These are phyloP conservation scores for Alternaria triticimaculans DNA, from an alignment of 2,329 filamentous ascomycete species.

Conservation along the genomic window DNA sequence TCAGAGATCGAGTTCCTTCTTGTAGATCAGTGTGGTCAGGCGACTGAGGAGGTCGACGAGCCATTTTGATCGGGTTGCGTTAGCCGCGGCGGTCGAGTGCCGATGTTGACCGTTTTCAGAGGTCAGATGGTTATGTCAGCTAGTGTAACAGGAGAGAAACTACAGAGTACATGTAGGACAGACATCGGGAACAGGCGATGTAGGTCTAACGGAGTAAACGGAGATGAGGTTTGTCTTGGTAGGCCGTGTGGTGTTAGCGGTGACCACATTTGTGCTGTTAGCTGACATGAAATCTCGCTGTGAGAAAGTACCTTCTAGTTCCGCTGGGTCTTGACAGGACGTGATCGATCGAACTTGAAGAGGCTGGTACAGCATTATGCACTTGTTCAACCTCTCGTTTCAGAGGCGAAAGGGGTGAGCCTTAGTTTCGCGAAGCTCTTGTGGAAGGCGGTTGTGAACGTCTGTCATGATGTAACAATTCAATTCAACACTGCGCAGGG, in stretches of 20 bases:
- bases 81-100: background rate
- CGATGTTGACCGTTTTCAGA: slow-evolving; percentile 2
- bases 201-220: background rate
- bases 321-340: background rate
- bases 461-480: background rate
- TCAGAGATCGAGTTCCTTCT: background rate
- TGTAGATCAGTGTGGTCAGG: slow-evolving; percentile 1
- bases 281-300: background rate
- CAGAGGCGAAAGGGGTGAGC: background rate
- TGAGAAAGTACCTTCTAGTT: background rate
- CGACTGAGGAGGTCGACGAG: background rate
- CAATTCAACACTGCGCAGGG: slow-evolving; percentile 3
- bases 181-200: background rate
- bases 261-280: background rate
- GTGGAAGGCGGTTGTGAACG: background rate
- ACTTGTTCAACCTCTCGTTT: background rate
- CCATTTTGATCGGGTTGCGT: background rate
- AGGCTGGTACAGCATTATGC: background rate
- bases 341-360: background rate
- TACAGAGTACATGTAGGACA: background rate
- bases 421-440: background rate
- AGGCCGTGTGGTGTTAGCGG: background rate
- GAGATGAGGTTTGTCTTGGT: background rate
- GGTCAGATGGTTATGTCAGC: background rate
- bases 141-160: background rate